These are phyloP conservation scores for Aphanomyces euteiches DNA, from an alignment of 352 stramenopile species.

Conservation along the genomic window DNA sequence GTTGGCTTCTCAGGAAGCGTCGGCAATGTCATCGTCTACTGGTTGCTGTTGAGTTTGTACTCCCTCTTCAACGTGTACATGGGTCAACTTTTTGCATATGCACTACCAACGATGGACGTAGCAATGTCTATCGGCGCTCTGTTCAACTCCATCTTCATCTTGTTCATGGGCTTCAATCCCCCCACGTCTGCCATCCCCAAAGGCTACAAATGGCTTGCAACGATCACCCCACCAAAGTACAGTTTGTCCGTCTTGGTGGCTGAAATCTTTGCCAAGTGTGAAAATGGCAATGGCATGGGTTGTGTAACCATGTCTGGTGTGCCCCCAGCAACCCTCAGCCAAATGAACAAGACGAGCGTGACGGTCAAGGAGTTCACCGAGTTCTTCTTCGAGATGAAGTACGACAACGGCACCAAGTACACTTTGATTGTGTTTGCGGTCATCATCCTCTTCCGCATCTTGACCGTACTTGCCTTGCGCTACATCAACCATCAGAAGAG, in stretches of 20 bases:
- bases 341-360: slow-evolving; percentile 18
- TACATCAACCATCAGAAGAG: slow-evolving; percentile 51
- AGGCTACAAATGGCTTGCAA: slow-evolving; percentile 30
- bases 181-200: slow-evolving; percentile 26
- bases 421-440: slow-evolving; percentile 49
- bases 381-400: slow-evolving; percentile 49
- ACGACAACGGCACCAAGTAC: slow-evolving; percentile 45
- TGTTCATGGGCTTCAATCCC: slow-evolving; percentile 35
- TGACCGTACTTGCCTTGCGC: slow-evolving; percentile 50
- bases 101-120: slow-evolving; percentile 45
- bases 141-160: slow-evolving; percentile 48
- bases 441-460: slow-evolving; percentile 50
- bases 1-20: slow-evolving; percentile 41
- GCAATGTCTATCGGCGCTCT: slow-evolving; percentile 41
- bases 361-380: slow-evolving; percentile 59
- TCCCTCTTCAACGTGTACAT: slow-evolving; percentile 54
- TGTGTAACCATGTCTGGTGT: slow-evolving; percentile 53
- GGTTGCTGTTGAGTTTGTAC: slow-evolving; percentile 46
- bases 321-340: slow-evolving; percentile 35
- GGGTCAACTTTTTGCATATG: slow-evolving; percentile 67
- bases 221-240: slow-evolving; percentile 23
- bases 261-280: slow-evolving; percentile 25
- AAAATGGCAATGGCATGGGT: slow-evolving; percentile 36
- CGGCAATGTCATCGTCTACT: slow-evolving; percentile 49
- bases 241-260: slow-evolving; percentile 3